These are phyloP conservation scores for Verruconis gallopava DNA, from an alignment of 2,329 filamentous ascomycete genomes.

Conservation along the genomic window DNA sequence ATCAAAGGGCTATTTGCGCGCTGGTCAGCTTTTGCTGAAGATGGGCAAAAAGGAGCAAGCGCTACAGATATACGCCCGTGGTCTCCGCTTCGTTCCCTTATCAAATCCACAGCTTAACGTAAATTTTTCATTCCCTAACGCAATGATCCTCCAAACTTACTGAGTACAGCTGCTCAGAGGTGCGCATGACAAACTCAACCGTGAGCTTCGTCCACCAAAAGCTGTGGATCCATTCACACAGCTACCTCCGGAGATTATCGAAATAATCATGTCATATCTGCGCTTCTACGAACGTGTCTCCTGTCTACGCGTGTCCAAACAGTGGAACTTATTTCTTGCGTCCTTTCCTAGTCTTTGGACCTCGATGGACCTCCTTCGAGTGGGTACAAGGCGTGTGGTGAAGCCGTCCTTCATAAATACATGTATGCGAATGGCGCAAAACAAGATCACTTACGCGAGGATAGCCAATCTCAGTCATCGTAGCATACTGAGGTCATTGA, in stretches of 20 bases:
- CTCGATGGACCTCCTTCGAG: constrained; percentile 26
- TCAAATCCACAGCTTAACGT: constrained; percentile 20
- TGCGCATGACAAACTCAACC: constrained; percentile 32
- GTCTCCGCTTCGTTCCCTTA: constrained; percentile 39
- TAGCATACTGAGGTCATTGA: constrained; percentile 28
- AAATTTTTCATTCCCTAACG: constrained; percentile 1
- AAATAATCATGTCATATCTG: constrained; percentile 39
- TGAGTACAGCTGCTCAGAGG: constrained; percentile 13
- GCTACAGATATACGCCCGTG: constrained; percentile 43
- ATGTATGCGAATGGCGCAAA: constrained; percentile 28
- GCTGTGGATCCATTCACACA: constrained; percentile 38
- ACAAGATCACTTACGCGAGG: constrained; percentile 22
- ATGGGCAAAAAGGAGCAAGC: constrained; percentile 41
- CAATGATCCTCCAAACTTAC: constrained; percentile 1
- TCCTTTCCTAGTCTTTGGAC: constrained; percentile 4
- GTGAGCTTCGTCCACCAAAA: constrained; percentile 24
- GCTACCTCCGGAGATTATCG: constrained; percentile 41
- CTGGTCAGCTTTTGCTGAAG: constrained; percentile 17
- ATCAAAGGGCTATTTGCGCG: constrained; percentile 9
- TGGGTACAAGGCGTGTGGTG: constrained; percentile 22
- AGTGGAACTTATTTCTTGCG: constrained; percentile 27
- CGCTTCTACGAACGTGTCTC: constrained; percentile 38
- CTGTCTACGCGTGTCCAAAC: constrained; percentile 41
- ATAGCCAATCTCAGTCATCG: constrained; percentile 26
- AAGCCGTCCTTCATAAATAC: constrained; percentile 28